phyloP scores from a whole-genome alignment of 106 monocot species.

The Chionographis japonica region DNA sequence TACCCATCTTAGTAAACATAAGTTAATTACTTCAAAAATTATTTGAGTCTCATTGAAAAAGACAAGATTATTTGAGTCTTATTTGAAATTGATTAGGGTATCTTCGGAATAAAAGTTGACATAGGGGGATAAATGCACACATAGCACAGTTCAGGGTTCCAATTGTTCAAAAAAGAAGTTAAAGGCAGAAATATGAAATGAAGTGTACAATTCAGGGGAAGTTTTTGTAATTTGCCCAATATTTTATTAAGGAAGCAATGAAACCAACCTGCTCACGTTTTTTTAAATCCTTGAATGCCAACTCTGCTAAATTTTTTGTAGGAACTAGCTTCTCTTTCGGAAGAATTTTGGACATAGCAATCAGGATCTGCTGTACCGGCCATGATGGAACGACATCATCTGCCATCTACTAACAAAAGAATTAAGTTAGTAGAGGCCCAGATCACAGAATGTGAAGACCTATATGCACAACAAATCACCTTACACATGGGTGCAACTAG shows the following conservation, averaged over 20 bases:
- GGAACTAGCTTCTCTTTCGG: constrained; percentile 79
- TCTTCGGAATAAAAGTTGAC: too few relatives aligned
- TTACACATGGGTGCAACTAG: constrained; percentile 90
- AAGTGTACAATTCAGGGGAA: too few relatives aligned
- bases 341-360: constrained; percentile 55
- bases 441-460: background rate
- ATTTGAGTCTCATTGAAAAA: too few relatives aligned
- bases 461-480: constrained; percentile 24
- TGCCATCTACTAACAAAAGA: constrained; percentile 29
- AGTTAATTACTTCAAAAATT: too few relatives aligned
- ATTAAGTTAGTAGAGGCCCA: background rate
- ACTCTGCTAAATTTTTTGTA: constrained; percentile 74
- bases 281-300: constrained; percentile 79
- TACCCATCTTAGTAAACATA: too few relatives aligned
- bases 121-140: too few relatives aligned
- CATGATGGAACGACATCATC: constrained; percentile 79
- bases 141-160: too few relatives aligned
- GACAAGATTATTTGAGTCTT: too few relatives aligned
- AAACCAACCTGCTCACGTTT: constrained; percentile 75
- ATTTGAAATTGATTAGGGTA: too few relatives aligned
- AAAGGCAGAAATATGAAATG: too few relatives aligned
- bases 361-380: constrained; percentile 62
- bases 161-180: too few relatives aligned
- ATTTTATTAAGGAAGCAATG: background rate
- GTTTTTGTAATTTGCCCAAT: too few relatives aligned